Base-by-base conservation (phyloP, 2,329 filamentous ascomycete species). In the Stromatinia cepivora region DNA sequence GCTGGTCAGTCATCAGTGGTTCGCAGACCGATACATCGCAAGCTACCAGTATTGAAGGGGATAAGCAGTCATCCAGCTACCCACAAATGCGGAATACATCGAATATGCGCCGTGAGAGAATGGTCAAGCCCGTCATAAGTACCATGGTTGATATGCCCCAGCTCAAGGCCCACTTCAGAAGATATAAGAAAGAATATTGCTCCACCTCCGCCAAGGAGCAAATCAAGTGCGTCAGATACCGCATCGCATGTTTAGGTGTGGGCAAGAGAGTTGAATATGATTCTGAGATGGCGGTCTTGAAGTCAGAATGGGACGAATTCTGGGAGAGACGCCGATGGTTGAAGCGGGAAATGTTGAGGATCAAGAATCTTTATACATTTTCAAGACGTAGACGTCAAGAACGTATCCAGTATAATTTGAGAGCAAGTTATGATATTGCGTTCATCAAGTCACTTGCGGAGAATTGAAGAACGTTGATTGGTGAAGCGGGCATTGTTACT, bases 301-400 rank as follows among this genome's bases (percentile, higher is more conserved):
- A 28, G 10, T 28, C 17, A 15, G 48, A 54, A 25, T 56, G 57
- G 66, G 36, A 20, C 53, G 22, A 28, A 9, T 36, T 68, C 9
- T 34, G 6, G 36, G 42, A 63, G 20, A 68, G 58, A 64, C 66
- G 59, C 13, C 46, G 42, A 63, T 64, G 66, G 66, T 25, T 64
- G 36, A 62, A 17, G 46, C n/a, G 17, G 31, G 66, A 68, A 48
- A 50, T 68, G 58, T 25, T 22, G 57, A 48, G 17, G 25, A 68
- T 64, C 48, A 62, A 63, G 34, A 42, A n/a, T 13, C 6, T 46
- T 4, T 22, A 53, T n/a, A 25, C 22, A 42, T 25, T 20, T 20
- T 36, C 53, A n/a, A 63, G 58, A 54, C 10, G 13, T 5, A 13
- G 11, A 53, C 45, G 48, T 53, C 57, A 62, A 52, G 65, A 63